Evolutionary conservation across 129 eudicot species (phyloP), one percentile per base, ranked within the genome.

Genomic region (Tagetes erecta): DNA sequence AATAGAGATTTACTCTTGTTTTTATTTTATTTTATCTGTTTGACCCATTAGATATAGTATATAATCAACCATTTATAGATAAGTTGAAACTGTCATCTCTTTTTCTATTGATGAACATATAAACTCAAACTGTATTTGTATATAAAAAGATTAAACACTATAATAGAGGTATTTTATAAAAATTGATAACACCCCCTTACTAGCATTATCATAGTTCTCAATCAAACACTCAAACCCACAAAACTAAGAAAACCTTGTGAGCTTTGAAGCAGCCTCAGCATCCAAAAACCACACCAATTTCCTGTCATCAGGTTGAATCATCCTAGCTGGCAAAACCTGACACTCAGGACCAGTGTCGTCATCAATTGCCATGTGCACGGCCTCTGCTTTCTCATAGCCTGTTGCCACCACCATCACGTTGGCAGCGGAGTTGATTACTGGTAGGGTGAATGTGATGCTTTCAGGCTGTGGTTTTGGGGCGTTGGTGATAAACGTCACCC

Each of bases 241-340:
- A 20, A 20, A 76, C 37, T 67, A 76, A 51, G 72, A 75, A 41
- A 33, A 42, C 74, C 68, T 81, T 14, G 79, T 82, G 41, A 89
- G 76, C 70, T 84, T 89, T 42, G 92, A 84, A 37, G 91, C 89
- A 68, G 96, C 96, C 74, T 62, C 75, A 51, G 33, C 53, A 76
- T 89, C 96, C 64, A 89, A 68, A 84, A 89, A 86, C 96, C 92
- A 82, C 85, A 82, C 85, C 89, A 89, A 47, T 70, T 86, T 83
- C 35, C 96, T 92, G 4, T 68, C 64, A n/a, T 44, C 39, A 8
- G 96, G 96, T 63, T 71, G 83, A 39, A 86, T 80, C 96, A 84
- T 76, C 83, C 84, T 86, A 30, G 86, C 96, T 0, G 96, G 96
- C 81, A 82, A 55, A 6, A 71, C 46, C 13, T 58, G 51, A 45